A percentile compares a stretch with the other conserved stretches of the same genome.
phyloP scores from a whole-genome alignment of 2,329 filamentous ascomycete genomes.

The Cladosporium sp. region DNA sequence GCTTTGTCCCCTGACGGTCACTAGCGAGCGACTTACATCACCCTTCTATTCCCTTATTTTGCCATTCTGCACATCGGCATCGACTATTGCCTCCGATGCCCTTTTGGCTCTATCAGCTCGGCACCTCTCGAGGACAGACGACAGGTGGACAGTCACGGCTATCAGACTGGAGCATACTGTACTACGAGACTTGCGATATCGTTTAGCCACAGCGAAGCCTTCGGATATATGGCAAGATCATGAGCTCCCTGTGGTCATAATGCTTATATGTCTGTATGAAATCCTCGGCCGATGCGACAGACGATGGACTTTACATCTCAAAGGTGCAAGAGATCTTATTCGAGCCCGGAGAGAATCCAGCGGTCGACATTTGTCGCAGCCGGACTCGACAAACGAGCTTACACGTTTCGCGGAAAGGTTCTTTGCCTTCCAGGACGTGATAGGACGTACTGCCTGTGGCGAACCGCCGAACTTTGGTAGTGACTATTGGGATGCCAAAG shows the following conservation, averaged over 20 bases:
- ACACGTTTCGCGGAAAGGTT: slow-evolving; percentile 42
- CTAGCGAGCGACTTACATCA: slow-evolving; percentile 33
- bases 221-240: slow-evolving; percentile 21
- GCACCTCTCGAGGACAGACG: slow-evolving; percentile 33
- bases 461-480: slow-evolving; percentile 44
- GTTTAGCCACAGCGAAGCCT: slow-evolving; percentile 29
- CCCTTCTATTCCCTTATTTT: slow-evolving; percentile 39
- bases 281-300: slow-evolving; percentile 39
- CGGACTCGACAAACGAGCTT: slow-evolving; percentile 17
- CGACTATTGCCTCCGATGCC: slow-evolving; percentile 35
- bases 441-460: slow-evolving; percentile 48
- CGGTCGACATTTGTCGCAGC: slow-evolving; percentile 10
- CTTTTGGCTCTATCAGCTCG: slow-evolving; percentile 39
- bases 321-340: slow-evolving; percentile 46
- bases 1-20: slow-evolving; percentile 38
- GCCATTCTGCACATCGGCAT: slow-evolving; percentile 37
- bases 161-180: slow-evolving; percentile 37
- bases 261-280: slow-evolving; percentile 45
- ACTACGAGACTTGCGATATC: slow-evolving; percentile 34
- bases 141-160: slow-evolving; percentile 30
- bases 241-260: slow-evolving; percentile 40
- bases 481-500: slow-evolving; percentile 44
- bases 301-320: slow-evolving; percentile 47
- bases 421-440: slow-evolving; percentile 51
- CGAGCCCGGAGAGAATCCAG: slow-evolving; percentile 31